Conservation (phyloP, 1,284 basidiomycete species). For the Quambalaria eucalypti region DNA sequence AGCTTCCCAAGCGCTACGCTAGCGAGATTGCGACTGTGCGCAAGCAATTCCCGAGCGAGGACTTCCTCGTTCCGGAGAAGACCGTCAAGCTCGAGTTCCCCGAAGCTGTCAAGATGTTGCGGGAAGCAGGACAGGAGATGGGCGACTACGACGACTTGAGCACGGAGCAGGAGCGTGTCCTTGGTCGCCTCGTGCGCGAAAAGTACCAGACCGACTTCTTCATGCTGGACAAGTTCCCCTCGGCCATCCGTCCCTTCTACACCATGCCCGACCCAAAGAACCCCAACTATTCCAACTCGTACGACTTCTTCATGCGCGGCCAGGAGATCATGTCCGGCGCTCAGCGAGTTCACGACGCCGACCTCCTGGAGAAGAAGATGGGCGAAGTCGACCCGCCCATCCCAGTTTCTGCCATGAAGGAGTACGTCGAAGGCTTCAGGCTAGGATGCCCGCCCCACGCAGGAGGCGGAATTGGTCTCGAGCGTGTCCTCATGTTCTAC, state of each 20-base stretch:
- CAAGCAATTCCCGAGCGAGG: conserved; percentile 74
- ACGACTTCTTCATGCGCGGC: conserved; percentile 99
- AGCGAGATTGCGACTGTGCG: conserved; percentile 72
- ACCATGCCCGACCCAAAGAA: conserved; percentile 46
- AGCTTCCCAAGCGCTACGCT: conserved; percentile 57
- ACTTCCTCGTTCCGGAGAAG: conserved; percentile 42
- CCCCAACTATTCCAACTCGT: conserved; percentile 74
- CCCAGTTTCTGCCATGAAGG: conserved; percentile 75
- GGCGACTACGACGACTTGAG: conserved; percentile 43
- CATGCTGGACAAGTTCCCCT: conserved; percentile 46
- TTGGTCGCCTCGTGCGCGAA: conserved; percentile 39
- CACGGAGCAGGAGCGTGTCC: conserved; percentile 40
- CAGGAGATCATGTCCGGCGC: conserved; percentile 97
- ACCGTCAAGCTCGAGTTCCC: conserved; percentile 39
- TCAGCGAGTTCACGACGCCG: conserved; percentile 88
- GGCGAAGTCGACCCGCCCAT: conserved; percentile 58
- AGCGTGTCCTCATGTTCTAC: conserved; percentile 88
- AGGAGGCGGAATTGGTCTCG: conserved; percentile 60
- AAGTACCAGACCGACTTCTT: conserved; percentile 47
- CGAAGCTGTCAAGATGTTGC: conserved; percentile 40
- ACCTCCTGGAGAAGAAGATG: conserved; percentile 75
- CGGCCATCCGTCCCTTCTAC: conserved; percentile 44
- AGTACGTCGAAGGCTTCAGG: conserved; percentile 86
- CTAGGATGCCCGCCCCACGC: conserved; percentile 78
- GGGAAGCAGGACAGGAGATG: conserved; percentile 37